phyloP scores from a whole-genome alignment of 768 basidiomycete species.

The Dictyophora rubrovolvata region DNA sequence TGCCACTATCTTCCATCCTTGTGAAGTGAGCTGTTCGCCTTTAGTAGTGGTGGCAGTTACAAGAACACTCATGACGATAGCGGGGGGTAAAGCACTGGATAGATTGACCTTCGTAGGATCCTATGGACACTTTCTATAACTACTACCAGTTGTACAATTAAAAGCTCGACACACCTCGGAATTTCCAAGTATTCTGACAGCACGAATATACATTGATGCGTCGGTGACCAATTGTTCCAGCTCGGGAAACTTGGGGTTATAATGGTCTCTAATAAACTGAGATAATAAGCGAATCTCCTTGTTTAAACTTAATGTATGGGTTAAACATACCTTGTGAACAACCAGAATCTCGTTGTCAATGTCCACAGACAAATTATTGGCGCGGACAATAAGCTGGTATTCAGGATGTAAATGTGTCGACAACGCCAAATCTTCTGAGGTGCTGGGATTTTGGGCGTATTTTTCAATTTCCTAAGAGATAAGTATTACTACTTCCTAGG shows the following conservation, averaged over 20 bases:
- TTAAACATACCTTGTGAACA: conserved; percentile 72
- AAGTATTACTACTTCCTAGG: background rate
- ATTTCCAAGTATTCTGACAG: conserved; percentile 84
- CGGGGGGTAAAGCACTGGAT: conserved; percentile 69
- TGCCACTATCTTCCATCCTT: conserved; percentile 72
- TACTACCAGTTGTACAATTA: conserved; percentile 6
- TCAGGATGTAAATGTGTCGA: conserved; percentile 88
- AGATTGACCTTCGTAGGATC: conserved; percentile 84
- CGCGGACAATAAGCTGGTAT: conserved; percentile 91
- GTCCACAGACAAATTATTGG: conserved; percentile 96
- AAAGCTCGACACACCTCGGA: conserved; percentile 40
- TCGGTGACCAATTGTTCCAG: conserved; percentile 92
- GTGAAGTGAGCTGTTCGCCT: conserved; percentile 59
- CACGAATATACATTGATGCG: conserved; percentile 83
- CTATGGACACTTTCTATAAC: conserved; percentile 24
- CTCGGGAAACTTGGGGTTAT: conserved; percentile 90
- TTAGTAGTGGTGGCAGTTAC: conserved; percentile 90
- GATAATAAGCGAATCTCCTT: conserved; percentile 5
- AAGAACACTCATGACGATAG: conserved; percentile 90
- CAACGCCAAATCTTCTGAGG: conserved; percentile 65
- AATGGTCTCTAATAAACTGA: conserved; percentile 97
- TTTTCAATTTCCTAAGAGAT: conserved; percentile 72
- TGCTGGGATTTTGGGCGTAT: conserved; percentile 70
- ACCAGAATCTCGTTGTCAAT: conserved; percentile 96
- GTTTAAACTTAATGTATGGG: background rate